Evolutionary conservation across 148 eudicot species (phyloP), one percentile per base, ranked within the genome.

Genomic region (Vaccinium myrtillus): DNA sequence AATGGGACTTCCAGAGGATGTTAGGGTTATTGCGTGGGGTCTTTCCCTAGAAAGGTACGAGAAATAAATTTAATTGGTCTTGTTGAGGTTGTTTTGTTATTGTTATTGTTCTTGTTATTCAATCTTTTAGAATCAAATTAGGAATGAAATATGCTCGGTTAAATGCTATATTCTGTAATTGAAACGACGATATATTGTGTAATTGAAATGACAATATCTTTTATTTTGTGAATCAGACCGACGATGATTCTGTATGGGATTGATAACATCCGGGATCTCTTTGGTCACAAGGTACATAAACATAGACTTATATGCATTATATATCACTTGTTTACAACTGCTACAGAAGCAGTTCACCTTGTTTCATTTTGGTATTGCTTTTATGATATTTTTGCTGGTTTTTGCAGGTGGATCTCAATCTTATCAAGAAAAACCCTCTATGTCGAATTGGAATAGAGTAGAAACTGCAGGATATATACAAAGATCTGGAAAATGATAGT

Each of bases 1-100:
- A 3, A 97, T 97, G 99, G 98, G 98, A 18, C 98, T 97, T 51
- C 98, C 98, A 0, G 98, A 97, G 85, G 99, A 97, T 91, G 99
- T 92, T 70, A 89, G 91, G 83, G 99, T 97, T 30, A 94, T 97
- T 83, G 99, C 99, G 23, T 97, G 99, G 99, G 99, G 98, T 15
- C 91, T 97, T 75, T 97, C 98, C 55, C 94, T 97, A 19, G 99
- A 97, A 89, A 95, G 98, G 98, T 94, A 83, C 79, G 84, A 13
- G 27, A 30, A 55, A 13, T 46, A 49, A 23, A 63, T 9, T 8
- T 50, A 50, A 7, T 69, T 51, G 43, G 18, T 56, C 30, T 61
- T 50, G 9, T 14, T 3, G 27, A 14, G 36, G 36, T 18, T 10
- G 7, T 13, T 48, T 23, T 51, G 8, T 81, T 48, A 21, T 86